Percentiles rank a stretch among this genome's conserved stretches.
Conservation (phyloP, 345 rosid species). For the Salix exigua region DNA sequence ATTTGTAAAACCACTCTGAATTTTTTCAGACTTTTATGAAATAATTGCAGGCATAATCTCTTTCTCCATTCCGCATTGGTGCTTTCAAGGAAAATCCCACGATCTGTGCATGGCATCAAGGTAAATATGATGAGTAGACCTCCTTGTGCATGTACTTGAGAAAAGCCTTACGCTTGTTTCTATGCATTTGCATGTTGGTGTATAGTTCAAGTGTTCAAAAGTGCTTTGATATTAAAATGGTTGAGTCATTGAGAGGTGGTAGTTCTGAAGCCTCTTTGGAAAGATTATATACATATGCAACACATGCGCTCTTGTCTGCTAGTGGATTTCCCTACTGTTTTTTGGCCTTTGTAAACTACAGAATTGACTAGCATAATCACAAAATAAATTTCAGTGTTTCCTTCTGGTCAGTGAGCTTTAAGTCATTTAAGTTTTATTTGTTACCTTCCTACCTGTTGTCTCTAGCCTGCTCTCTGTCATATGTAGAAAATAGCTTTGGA, state of each 20-base stretch:
- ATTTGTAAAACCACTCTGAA: background rate
- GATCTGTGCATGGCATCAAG: constrained; percentile 74
- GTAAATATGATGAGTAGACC: constrained; percentile 24
- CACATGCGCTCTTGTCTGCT: background rate
- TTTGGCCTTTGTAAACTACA: background rate
- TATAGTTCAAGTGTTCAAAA: background rate
- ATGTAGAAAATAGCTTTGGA: background rate
- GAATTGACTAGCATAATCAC: background rate
- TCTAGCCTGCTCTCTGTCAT: background rate
- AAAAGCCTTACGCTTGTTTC: background rate
- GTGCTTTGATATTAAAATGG: background rate
- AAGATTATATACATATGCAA: background rate
- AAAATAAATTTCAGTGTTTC: background rate
- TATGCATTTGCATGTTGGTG: background rate
- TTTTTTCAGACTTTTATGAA: constrained; percentile 2
- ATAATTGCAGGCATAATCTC: constrained; percentile 67
- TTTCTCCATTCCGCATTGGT: constrained; percentile 96
- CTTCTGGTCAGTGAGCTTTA: background rate
- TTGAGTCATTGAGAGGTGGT: background rate
- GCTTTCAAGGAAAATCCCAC: constrained; percentile 86
- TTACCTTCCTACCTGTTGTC: background rate
- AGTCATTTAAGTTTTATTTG: background rate
- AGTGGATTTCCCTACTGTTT: background rate
- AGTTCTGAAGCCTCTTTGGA: background rate
- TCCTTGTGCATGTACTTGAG: background rate